phyloP scores from a whole-genome alignment of 768 basidiomycete species.

The Pilatotrama ljubarskyi region DNA sequence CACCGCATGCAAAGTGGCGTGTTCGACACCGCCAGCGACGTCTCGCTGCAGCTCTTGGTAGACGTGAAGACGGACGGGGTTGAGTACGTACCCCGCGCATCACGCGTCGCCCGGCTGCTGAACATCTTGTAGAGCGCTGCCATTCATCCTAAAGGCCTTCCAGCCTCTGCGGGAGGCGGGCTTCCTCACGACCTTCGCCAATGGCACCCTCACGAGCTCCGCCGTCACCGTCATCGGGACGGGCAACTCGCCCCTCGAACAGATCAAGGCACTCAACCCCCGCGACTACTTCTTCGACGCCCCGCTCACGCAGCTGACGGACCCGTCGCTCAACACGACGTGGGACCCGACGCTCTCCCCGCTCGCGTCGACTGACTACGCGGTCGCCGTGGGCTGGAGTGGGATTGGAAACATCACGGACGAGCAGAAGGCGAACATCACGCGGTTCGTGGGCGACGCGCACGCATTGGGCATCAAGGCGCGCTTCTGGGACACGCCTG shows the following conservation, averaged over 20 bases:
- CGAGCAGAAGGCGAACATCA: slow-evolving; percentile 40
- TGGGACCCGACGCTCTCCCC: slow-evolving; percentile 47
- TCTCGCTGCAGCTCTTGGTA: slow-evolving; percentile 48
- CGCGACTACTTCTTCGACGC: slow-evolving; percentile 56
- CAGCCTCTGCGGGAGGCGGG: slow-evolving; percentile 45
- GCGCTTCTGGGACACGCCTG: slow-evolving; percentile 56
- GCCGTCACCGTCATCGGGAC: slow-evolving; percentile 50
- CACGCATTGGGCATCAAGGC: slow-evolving; percentile 46
- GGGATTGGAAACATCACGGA: slow-evolving; percentile 46
- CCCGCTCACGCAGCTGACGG: slow-evolving; percentile 43
- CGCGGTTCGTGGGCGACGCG: slow-evolving; percentile 43
- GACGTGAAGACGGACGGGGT: slow-evolving; percentile 54
- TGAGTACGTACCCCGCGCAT: slow-evolving; percentile 34
- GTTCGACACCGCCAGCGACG: slow-evolving; percentile 45
- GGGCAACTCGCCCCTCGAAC: slow-evolving; percentile 51
- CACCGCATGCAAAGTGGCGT: slow-evolving; percentile 41
- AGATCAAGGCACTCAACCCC: slow-evolving; percentile 44
- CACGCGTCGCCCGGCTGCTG: too few relatives aligned
- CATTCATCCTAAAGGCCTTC: slow-evolving; percentile 44
- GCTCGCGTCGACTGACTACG: slow-evolving; percentile 52
- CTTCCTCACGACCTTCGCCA: slow-evolving; percentile 47
- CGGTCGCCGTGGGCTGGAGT: slow-evolving; percentile 45
- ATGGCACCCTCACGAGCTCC: slow-evolving; percentile 39
- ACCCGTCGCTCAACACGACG: slow-evolving; percentile 37
- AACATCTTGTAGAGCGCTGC: slow-evolving; percentile 37